Evolutionary conservation across 2,329 filamentous ascomycete species (phyloP), one percentile per base, ranked within the genome.

Genomic region (Diaporthe australafricana): DNA sequence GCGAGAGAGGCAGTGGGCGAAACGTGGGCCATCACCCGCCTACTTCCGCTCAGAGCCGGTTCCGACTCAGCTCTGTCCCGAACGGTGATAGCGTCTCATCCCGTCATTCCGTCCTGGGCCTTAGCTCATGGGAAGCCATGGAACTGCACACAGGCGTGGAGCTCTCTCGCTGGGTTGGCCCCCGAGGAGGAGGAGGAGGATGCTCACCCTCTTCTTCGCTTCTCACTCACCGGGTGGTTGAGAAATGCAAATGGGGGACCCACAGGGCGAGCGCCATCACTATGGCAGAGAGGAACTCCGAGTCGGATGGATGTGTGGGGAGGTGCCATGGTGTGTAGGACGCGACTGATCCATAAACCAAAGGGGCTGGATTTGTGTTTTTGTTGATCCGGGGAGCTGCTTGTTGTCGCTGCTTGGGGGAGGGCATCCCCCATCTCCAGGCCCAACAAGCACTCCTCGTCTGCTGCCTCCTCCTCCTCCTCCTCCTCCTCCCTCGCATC

Each of bases 301-400:
- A 48, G 52, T 27, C 66, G 66, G 66, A 57, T 25, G 52, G 50
- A 56, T 57, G 66, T 68, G 66, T 69, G 66, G 66, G 66, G 52
- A 57, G 40, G 27, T 68, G 32, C 45, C 6, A 69, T 69, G 66
- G 66, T 69, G 53, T 47, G 66, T 69, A 57, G 66, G 53, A 69
- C 66, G 55, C 32, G 42, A 69, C 22, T 60, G 66, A 60, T 57
- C 30, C 53, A 48, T n/a, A 30, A 50, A 60, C 66, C 42, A 50
- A 32, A 42, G 42, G 45, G 66, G 53, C 66, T 60, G 66, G 27
- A n/a, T 57, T 38, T 27, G 30, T 57, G 25, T 57, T 35, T 35
- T 35, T 50, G 66, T 68, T 32, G 66, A 68, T 68, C 66, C 42
- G 17, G 38, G 30, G 27, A 38, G 52, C 40, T 68, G 25, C 38